A percentile compares a stretch with the other conserved stretches of the same genome.
Evolutionary conservation across 495 filamentous ascomycete species (phyloP).

Genomic region (Letharia columbiana): DNA sequence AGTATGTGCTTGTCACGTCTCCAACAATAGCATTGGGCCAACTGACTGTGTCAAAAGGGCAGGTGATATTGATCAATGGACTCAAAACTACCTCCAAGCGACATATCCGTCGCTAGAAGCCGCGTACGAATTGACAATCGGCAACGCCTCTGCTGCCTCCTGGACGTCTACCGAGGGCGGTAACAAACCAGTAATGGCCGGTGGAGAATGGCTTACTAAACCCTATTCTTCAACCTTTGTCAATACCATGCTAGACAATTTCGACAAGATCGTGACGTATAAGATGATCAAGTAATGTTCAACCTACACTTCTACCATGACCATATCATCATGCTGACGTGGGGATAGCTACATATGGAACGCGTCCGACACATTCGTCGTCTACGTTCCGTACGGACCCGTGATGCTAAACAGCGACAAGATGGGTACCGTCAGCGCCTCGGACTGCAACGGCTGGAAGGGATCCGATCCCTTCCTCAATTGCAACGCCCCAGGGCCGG

Average conservation of each 20-base stretch:
- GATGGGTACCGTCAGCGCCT: constrained; percentile 4
- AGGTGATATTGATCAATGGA: constrained; percentile 8
- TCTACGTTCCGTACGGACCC: constrained; percentile 17
- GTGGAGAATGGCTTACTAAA: background rate
- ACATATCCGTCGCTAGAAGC: constrained; percentile 5
- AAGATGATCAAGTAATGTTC: constrained; percentile 13
- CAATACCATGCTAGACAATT: background rate
- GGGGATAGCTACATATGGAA: constrained; percentile 11
- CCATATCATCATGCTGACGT: background rate
- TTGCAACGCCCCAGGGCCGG: constrained; percentile 8
- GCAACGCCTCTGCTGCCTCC: constrained; percentile 5
- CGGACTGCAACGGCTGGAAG: constrained; percentile 11
- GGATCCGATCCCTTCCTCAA: constrained; percentile 7
- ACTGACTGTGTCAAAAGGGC: background rate
- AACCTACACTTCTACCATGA: background rate
- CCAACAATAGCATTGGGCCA: background rate
- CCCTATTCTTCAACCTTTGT: background rate
- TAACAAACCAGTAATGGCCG: background rate
- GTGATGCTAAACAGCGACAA: constrained; percentile 6
- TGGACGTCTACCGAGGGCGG: constrained; percentile 4
- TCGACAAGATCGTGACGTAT: constrained; percentile 14
- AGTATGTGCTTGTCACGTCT: background rate
- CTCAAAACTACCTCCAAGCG: constrained; percentile 13
- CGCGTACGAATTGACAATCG: constrained; percentile 12
- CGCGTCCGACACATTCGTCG: constrained; percentile 13